Base-by-base conservation (phyloP, 202 grass and related monocot species). In the Elaeis oleifera region DNA sequence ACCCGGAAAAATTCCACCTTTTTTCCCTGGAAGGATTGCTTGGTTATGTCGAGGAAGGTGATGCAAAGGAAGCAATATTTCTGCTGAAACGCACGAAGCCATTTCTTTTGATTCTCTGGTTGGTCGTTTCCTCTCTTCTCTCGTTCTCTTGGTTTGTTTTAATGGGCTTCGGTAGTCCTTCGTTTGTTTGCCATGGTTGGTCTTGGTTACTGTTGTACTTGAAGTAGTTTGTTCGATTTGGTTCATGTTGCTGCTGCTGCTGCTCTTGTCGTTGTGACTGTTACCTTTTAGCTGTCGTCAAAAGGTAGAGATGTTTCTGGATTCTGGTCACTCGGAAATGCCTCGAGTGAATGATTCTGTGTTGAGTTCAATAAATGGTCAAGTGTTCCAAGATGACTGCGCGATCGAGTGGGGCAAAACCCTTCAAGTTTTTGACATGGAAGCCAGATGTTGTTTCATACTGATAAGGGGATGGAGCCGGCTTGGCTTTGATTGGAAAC, bases 71-170 rank as follows among this genome's bases (percentile, higher is more conserved):
- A 64, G 63, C 78, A 49, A 32, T 31, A 11, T 44, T 44, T 44
- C 36, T 44, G 36, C 9, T 44, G 8, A 44, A 13, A 13, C 11
- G 36, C 3, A 44, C 13, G 36, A 44, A 44, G 36, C 36, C 36
- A 44, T 44, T 44, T 44, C 36, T 69, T 24, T 60, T 32, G 74
- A 60, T 74, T 69, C 60, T 77, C 78, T 67, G 63, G 73, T 75
- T 32, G 70, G 65, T 76, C 50, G 61, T 65, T 83, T 81, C 68
- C 64, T 83, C 54, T 67, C 49, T 75, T 53, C 28, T 44, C 24
- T 61, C 22, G 63, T 62, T 81, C 75, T 74, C 69, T 84, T 69
- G 77, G 74, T 94, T 95, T 14, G 36, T 61, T 89, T 75, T 48
- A 56, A 85, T 51, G 64, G 63, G 48, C 53, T 69, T 23, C 56